These are phyloP conservation scores for Talaromyces adpressus DNA, from an alignment of 495 filamentous ascomycete species.

Conservation along the genomic window DNA sequence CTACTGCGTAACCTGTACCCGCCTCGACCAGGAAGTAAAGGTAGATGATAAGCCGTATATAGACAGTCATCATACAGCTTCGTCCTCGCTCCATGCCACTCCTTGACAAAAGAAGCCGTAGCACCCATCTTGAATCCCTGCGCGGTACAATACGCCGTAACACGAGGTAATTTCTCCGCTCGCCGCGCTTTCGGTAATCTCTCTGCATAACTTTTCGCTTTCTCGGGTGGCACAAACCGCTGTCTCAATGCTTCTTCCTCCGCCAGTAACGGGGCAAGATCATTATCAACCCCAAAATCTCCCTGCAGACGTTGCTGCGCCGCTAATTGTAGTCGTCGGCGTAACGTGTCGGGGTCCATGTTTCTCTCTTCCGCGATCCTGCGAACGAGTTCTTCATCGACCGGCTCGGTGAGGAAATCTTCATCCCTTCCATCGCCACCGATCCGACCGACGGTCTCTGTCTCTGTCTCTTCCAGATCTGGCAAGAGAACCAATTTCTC, in stretches of 20 bases:
- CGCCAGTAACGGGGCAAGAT: slow-evolving; percentile 64
- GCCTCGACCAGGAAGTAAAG: slow-evolving; percentile 73
- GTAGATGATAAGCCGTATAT: slow-evolving; percentile 91
- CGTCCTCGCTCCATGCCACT: slow-evolving; percentile 83
- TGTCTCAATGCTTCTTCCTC: slow-evolving; percentile 66
- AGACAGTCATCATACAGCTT: slow-evolving; percentile 99
- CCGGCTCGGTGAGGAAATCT: slow-evolving; percentile 35
- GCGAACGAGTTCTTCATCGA: slow-evolving; percentile 22
- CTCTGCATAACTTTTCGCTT: slow-evolving; percentile 91
- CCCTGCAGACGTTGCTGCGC: slow-evolving; percentile 32
- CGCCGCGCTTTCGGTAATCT: slow-evolving; percentile 82
- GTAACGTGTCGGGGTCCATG: slow-evolving; percentile 30
- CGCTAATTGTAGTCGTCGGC: slow-evolving; percentile 24
- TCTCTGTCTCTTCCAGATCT: slow-evolving; percentile 36
- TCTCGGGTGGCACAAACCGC: slow-evolving; percentile 48
- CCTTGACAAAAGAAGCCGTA: slow-evolving; percentile 80
- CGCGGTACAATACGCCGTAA: slow-evolving; percentile 95
- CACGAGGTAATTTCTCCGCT: slow-evolving; percentile 77
- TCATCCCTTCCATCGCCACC: slow-evolving; percentile 38
- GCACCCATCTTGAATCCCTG: slow-evolving; percentile 84
- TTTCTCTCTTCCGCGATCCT: slow-evolving; percentile 29
- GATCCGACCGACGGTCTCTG: slow-evolving; percentile 38
- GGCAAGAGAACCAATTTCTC: slow-evolving; percentile 95
- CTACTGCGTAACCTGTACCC: slow-evolving; percentile 85
- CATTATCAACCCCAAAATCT: slow-evolving; percentile 53